Evolutionary conservation across 768 basidiomycete species (phyloP), one percentile per base, ranked within the genome.

Genomic region (Mycena indigotica): DNA sequence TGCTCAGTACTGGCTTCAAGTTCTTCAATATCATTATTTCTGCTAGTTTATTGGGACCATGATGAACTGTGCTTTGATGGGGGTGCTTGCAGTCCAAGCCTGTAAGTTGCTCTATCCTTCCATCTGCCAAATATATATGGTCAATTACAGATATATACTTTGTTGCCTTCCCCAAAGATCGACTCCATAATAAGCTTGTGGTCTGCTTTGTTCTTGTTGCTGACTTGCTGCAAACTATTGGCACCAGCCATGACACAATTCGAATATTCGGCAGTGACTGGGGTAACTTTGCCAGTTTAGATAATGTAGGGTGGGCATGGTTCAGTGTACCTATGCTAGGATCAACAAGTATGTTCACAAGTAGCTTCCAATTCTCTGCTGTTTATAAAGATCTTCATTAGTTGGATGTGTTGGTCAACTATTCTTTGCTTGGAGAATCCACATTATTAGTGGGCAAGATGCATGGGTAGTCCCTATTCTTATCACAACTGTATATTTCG

Each of bases 161-260:
- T 72, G 73, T 54, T 71, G 72, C 65, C 69, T 72, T 48, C 74
- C 79, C 62, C 8, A 58, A 58, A 16, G 66, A 69, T 32, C 48
- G 55, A 3, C 21, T 5, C 2, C 17, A 52, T 16, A 55, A 38
- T 15, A 69, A 65, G 40, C 13, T 41, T 3, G 30, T 67, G 15
- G 65, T 69, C 29, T 28, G 44, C 19, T 52, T 59, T 38, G 50
- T 69, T 15, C 46, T 58, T 49, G 13, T 67, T 4, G 56, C 61
- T 3, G 66, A 69, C 28, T 50, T 64, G 15, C 19, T 65, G 25
- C 65, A 69, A 32, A 63, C 65, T 2, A 16, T 65, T 10, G 59
- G 65, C 8, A 52, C 65, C 13, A 56, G 51, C 13, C 53, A 58
- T 19, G 64, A 69, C 48, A 57, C 58, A 12, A 61, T 66, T n/a